A percentile compares a stretch with the other conserved stretches of the same genome.
Conservation (phyloP, 495 filamentous ascomycete genomes). For the Penicillium nucicola region DNA sequence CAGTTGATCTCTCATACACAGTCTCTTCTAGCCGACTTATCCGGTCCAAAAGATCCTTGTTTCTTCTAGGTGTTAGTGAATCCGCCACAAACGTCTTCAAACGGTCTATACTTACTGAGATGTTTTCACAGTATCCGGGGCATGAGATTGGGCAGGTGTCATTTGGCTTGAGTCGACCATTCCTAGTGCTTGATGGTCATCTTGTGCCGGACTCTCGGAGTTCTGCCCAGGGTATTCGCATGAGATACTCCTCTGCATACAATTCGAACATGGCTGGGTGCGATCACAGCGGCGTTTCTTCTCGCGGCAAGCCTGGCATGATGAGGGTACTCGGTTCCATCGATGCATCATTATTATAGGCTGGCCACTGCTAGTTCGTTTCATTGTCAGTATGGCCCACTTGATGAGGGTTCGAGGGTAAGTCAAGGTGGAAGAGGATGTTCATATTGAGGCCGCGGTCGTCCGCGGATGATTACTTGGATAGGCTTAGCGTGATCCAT, state of each 20-base stretch:
- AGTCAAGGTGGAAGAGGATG: background rate
- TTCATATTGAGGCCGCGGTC: slow-evolving; percentile 4
- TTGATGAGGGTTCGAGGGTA: background rate
- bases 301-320: slow-evolving; percentile 22
- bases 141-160: background rate
- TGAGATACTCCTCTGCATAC: slow-evolving; percentile 14
- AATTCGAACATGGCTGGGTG: slow-evolving; percentile 28
- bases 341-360: slow-evolving; percentile 9
- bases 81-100: background rate
- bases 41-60: slow-evolving; percentile 13
- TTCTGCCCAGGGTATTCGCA: slow-evolving; percentile 17
- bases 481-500: background rate
- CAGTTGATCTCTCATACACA: background rate
- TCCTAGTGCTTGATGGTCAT: background rate
- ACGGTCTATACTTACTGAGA: background rate
- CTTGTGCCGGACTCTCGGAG: background rate
- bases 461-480: slow-evolving; percentile 7
- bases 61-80: background rate
- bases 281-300: slow-evolving; percentile 30
- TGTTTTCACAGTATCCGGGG: background rate
- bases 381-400: slow-evolving; percentile 11
- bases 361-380: slow-evolving; percentile 12
- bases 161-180: background rate
- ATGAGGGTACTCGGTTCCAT: slow-evolving; percentile 18
- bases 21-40: slow-evolving; percentile 12